Conservation (phyloP, 495 filamentous ascomycete species). For the Annulohypoxylon moriforme region DNA sequence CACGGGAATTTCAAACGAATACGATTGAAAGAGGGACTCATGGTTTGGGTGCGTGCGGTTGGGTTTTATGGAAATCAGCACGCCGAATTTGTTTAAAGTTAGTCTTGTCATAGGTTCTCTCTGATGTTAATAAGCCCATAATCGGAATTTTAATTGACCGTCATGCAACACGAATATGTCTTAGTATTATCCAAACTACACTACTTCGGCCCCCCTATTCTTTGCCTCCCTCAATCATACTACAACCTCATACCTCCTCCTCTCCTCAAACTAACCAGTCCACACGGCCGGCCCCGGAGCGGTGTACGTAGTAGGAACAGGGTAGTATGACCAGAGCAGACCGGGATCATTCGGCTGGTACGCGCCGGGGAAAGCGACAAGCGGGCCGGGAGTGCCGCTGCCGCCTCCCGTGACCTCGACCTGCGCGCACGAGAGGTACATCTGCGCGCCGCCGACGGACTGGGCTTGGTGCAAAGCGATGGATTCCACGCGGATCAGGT, state of each 20-base stretch:
- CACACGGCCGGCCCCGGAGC: slow-evolving; percentile 57
- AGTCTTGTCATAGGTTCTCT: no score
- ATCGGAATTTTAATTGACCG: no score
- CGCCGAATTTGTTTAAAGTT: no score
- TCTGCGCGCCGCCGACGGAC: slow-evolving; percentile 53
- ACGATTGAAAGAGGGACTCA: no score
- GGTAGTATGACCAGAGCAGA: slow-evolving; percentile 49
- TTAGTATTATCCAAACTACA: no score
- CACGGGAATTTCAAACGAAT: no score
- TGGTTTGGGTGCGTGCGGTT: no score
- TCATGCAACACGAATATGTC: no score
- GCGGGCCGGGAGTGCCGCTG: slow-evolving; percentile 45
- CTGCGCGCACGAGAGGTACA: slow-evolving; percentile 56
- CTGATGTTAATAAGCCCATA: no score
- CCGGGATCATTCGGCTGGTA: slow-evolving; percentile 53
- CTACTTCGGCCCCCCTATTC: no score
- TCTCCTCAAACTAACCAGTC: slow-evolving; percentile 24
- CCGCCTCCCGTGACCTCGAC: slow-evolving; percentile 53
- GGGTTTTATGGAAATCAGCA: no score
- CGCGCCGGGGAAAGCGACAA: slow-evolving; percentile 52
- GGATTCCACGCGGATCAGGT: slow-evolving; percentile 55
- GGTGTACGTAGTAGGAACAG: slow-evolving; percentile 51
- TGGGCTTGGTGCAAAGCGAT: slow-evolving; percentile 56
- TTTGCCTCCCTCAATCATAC: no score
- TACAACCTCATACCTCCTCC: background rate